Percentiles rank a stretch among this genome's conserved stretches.
Conservation (phyloP, 2,329 filamentous ascomycete species). For the Colletotrichum simmondsii region DNA sequence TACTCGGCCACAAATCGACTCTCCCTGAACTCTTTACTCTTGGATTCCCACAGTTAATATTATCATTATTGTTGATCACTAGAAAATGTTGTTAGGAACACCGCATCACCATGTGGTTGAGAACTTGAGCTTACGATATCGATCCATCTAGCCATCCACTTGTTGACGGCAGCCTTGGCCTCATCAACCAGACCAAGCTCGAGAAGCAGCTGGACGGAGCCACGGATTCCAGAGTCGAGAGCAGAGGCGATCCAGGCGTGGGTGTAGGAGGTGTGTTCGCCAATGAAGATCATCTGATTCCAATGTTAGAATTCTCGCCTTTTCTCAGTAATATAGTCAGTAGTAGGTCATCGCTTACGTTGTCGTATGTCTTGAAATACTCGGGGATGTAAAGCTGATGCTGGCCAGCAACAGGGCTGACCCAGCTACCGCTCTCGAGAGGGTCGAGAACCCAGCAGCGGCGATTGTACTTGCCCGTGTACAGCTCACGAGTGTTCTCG, state of each 20-base stretch:
- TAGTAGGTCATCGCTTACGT: conserved; percentile 47
- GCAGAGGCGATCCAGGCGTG: conserved; percentile 78
- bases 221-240: conserved; percentile 74
- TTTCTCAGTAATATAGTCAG: not conserved
- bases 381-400: conserved; percentile 77
- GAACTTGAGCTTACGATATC: conserved; percentile 46
- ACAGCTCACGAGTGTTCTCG: conserved; percentile 67
- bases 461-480: conserved; percentile 72
- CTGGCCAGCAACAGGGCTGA: conserved; percentile 68
- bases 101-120: not conserved
- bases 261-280: conserved; percentile 77
- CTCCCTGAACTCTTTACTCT: not conserved
- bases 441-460: conserved; percentile 74
- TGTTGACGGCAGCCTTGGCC: conserved; percentile 70
- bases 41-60: not conserved
- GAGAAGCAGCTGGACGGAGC: conserved; percentile 72
- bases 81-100: not conserved
- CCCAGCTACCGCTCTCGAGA: conserved; percentile 72
- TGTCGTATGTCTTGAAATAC: conserved; percentile 77
- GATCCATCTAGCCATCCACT: conserved; percentile 79
- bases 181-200: conserved; percentile 76
- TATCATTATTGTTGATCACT: conserved; percentile 13
- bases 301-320: not conserved
- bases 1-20: not conserved
- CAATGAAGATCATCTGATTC: conserved; percentile 69